These are phyloP conservation scores for Haplosporangium sp. DNA, from an alignment of 371 early-diverging fungal species.

Conservation along the genomic window DNA sequence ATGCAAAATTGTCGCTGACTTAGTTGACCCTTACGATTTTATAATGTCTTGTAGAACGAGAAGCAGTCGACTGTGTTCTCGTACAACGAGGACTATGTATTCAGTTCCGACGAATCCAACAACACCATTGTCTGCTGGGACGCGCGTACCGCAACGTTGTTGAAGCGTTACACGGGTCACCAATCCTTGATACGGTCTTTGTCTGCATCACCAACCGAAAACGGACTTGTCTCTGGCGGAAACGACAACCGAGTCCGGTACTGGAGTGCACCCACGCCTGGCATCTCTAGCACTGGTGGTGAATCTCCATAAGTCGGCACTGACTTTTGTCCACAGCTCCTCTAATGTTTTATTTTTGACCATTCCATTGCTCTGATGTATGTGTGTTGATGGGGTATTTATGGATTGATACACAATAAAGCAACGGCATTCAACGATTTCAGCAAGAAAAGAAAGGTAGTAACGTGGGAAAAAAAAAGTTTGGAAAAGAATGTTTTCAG, in stretches of 20 bases:
- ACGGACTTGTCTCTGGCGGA: slow-evolving; percentile 59
- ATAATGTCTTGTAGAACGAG: slow-evolving; percentile 40
- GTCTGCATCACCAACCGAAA: slow-evolving; percentile 72
- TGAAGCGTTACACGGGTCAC: slow-evolving; percentile 60
- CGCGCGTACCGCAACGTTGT: slow-evolving; percentile 66
- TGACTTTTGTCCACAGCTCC: too few relatives aligned
- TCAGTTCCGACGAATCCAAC: slow-evolving; percentile 79
- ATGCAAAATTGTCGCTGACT: slow-evolving; percentile 2
- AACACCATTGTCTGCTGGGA: slow-evolving; percentile 75
- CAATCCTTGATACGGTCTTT: slow-evolving; percentile 70
- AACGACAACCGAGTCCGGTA: slow-evolving; percentile 47
- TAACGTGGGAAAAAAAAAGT: too few relatives aligned
- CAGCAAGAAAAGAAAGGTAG: too few relatives aligned
- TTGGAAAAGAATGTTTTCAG: too few relatives aligned
- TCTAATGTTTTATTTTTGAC: too few relatives aligned
- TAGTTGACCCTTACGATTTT: too few relatives aligned
- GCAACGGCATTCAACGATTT: too few relatives aligned
- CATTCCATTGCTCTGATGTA: too few relatives aligned
- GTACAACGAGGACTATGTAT: slow-evolving; percentile 82
- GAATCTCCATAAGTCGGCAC: not conserved
- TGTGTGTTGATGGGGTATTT: too few relatives aligned
- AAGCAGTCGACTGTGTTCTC: slow-evolving; percentile 68
- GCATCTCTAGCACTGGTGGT: not conserved
- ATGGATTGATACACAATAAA: not conserved
- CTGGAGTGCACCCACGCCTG: slow-evolving; percentile 29